Base-by-base conservation (phyloP, 2,329 filamentous ascomycete genomes). In the Penicillium sp. region DNA sequence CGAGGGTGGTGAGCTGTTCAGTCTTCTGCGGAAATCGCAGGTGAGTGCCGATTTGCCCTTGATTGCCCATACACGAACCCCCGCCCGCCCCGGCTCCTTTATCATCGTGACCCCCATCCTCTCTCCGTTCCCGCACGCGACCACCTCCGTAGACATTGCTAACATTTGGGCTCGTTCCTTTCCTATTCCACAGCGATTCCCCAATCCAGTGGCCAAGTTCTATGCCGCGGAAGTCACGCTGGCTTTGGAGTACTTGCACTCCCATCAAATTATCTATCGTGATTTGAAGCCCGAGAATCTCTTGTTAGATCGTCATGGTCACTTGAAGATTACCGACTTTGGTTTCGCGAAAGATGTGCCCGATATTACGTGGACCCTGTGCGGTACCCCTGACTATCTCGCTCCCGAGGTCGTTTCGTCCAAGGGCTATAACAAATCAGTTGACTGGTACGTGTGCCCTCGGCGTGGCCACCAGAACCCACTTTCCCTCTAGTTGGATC, bases 351-450 rank as follows among this genome's bases (percentile, higher is more conserved):
- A 99, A 82, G 92, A 93, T 69, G 95, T 99, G 28, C 93, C 93
- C 16, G 95, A 99, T 83, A 98, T 98, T 80, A 99, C 95, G 45
- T 99, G 95, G 95, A 99, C 95, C 28, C 85, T 99, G 45, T 99
- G 95, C 75, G 95, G 95, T 62, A 99, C 95, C 13, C 95, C 95
- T 6, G 95, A 99, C 79, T 99, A 99, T 76, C 86, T 99, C 38
- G 95, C 95, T 0, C 95, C 95, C 0, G 95, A 99, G 80, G 95
- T 99, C 14, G 95, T 99, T n/a, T 93, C 93, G 62, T 97, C 94
- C 77, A 98, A 98, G 80, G 95, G 95, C 56, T 99, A 99, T 83
- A 99, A 99, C 83, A 99, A 98, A 78, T 97, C 94, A 43, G 95
- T 99, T 19, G 95, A 99, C 76, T 99, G 95, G 95, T 97, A 81